phyloP scores from a whole-genome alignment of 1,284 basidiomycete genomes.

The Pascua sp. region DNA sequence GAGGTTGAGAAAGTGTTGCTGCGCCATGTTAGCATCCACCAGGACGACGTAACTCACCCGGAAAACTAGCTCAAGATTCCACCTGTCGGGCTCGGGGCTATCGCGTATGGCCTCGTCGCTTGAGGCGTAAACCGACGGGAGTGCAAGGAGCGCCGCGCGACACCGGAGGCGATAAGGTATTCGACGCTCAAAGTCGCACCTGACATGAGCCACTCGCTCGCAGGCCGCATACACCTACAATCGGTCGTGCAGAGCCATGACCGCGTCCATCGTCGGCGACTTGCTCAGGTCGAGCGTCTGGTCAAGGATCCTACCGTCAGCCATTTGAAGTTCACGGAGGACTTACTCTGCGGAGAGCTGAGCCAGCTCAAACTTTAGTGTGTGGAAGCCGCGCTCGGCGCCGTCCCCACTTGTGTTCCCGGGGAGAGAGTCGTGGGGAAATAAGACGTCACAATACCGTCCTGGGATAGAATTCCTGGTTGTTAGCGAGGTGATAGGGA shows the following conservation, averaged over 20 bases:
- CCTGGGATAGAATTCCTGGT: slow-evolving; percentile 6
- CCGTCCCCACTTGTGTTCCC: neutral
- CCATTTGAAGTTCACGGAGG: neutral
- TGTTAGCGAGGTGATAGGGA: no score
- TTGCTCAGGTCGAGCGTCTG: slow-evolving; percentile 20
- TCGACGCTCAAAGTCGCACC: slow-evolving; percentile 23
- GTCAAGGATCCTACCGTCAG: slow-evolving; percentile 15
- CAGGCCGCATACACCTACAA: no score
- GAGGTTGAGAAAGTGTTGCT: slow-evolving; percentile 31
- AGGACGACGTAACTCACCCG: slow-evolving; percentile 19
- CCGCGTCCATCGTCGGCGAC: slow-evolving; percentile 9
- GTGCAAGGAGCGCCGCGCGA: slow-evolving; percentile 22
- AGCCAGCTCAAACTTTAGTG: slow-evolving; percentile 23
- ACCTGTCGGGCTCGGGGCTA: slow-evolving; percentile 20
- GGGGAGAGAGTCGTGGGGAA: slow-evolving; percentile 5
- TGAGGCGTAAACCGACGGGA: slow-evolving; percentile 24
- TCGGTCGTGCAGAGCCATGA: slow-evolving; percentile 19
- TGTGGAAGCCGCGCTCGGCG: slow-evolving; percentile 19
- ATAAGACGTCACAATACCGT: slow-evolving; percentile 5
- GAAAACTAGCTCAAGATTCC: slow-evolving; percentile 25
- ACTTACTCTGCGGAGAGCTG: slow-evolving; percentile 13
- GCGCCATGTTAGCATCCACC: neutral
- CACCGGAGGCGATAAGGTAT: slow-evolving; percentile 29
- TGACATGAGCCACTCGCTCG: neutral
- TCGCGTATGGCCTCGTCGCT: slow-evolving; percentile 14